Evolutionary conservation across 1,284 basidiomycete genomes (phyloP).

Genomic region (Boletus smithii): DNA sequence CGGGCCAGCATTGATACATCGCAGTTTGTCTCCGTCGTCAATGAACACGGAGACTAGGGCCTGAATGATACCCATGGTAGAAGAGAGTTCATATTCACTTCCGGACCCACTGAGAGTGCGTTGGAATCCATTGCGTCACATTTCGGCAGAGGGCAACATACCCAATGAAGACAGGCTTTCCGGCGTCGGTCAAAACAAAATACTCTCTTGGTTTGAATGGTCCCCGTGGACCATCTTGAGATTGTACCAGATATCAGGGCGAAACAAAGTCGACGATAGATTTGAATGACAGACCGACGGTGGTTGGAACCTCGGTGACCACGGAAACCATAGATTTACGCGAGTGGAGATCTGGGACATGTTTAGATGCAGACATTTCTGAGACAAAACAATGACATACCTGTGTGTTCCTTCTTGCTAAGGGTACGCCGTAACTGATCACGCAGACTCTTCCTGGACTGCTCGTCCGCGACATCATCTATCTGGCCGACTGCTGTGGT

Average conservation of each 20-base stretch:
- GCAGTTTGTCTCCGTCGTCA: constrained; percentile 79
- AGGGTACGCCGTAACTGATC: constrained; percentile 69
- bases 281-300: constrained; percentile 10
- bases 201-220: constrained; percentile 74
- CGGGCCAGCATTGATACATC: constrained; percentile 72
- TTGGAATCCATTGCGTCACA: constrained; percentile 1
- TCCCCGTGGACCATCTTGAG: constrained; percentile 23
- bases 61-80: constrained; percentile 90
- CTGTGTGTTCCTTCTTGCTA: constrained; percentile 41
- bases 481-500: constrained; percentile 44
- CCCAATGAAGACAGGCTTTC: constrained; percentile 91
- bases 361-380: neutral
- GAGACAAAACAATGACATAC: constrained; percentile 16
- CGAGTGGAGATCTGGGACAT: constrained; percentile 13
- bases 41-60: constrained; percentile 91
- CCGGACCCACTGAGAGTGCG: constrained; percentile 44
- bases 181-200: constrained; percentile 90
- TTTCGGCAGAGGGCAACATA: constrained; percentile 27
- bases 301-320: constrained; percentile 13
- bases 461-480: constrained; percentile 46
- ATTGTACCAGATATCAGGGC: constrained; percentile 11
- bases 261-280: neutral
- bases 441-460: constrained; percentile 60
- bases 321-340: constrained; percentile 15
- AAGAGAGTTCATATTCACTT: constrained; percentile 61